These are phyloP conservation scores for Phyllostachys edulis DNA, from an alignment of 176 grass and related monocot species.

Conservation along the genomic window DNA sequence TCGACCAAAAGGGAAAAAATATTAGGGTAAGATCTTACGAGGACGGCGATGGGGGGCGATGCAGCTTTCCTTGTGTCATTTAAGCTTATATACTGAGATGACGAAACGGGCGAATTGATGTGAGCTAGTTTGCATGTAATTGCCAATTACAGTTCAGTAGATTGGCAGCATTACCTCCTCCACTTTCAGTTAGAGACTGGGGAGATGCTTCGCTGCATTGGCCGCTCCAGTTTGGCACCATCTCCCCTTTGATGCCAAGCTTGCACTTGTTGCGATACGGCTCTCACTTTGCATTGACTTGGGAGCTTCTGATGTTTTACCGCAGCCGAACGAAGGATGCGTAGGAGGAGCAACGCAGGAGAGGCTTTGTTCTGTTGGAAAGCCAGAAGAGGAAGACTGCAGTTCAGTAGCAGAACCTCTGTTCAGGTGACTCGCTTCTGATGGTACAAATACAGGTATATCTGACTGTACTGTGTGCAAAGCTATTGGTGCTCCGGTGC, in stretches of 20 bases:
- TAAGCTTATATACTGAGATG: not conserved
- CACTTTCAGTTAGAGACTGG: slow-evolving; percentile 34
- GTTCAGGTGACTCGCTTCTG: slow-evolving; percentile 39
- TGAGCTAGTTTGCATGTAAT: slow-evolving; percentile 5
- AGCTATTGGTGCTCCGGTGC: slow-evolving; percentile 33
- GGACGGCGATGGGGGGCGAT: not conserved
- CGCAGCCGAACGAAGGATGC: not conserved
- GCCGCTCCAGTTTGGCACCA: not conserved
- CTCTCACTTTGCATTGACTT: not conserved
- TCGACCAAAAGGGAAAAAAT: not conserved
- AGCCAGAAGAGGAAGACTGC: slow-evolving; percentile 32
- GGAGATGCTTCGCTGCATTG: not conserved
- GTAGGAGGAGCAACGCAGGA: slow-evolving; percentile 40
- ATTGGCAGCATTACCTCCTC: slow-evolving; percentile 19
- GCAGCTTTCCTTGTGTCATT: not conserved
- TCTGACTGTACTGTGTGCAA: slow-evolving; percentile 29
- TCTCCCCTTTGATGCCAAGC: slow-evolving; percentile 20
- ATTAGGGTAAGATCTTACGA: slow-evolving; percentile 27
- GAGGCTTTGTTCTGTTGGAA: slow-evolving; percentile 35
- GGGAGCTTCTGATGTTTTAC: slow-evolving; percentile 30
- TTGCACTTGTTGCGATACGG: not conserved
- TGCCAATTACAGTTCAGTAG: not conserved
- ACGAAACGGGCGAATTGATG: not conserved
- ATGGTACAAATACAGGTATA: slow-evolving; percentile 28
- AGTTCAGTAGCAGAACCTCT: slow-evolving; percentile 30